A percentile compares a stretch with the other conserved stretches of the same genome.
Evolutionary conservation across 208 protist genomes (phyloP).

Genomic region (Trypanosoma lewisi): DNA sequence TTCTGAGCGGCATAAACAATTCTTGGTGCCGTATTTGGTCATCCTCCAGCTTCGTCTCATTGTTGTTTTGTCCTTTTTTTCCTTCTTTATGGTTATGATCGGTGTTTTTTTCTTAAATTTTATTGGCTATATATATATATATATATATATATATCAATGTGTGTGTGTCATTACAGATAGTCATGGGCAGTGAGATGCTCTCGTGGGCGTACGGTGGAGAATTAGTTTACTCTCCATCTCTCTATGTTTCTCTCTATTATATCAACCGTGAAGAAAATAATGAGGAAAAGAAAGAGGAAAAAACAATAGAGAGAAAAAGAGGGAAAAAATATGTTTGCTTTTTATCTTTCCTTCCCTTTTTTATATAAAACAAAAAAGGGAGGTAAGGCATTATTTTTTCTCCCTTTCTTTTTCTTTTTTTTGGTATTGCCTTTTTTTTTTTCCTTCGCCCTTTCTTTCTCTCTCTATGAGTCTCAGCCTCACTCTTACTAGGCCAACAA

Average conservation of each 20-base stretch:
- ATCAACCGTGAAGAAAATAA: not conserved
- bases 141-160: no score
- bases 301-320: not conserved
- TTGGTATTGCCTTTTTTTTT: conserved; percentile 10
- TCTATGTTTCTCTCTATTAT: not conserved
- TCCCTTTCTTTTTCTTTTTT: not conserved
- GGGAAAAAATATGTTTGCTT: not conserved
- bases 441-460: not conserved
- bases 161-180: not conserved
- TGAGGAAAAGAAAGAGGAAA: not conserved
- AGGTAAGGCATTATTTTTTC: not conserved
- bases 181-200: not conserved
- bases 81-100: conserved; percentile 2
- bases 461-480: no score
- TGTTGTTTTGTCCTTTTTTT: no score
- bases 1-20: no score
- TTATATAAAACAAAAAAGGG: no score
- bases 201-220: no score
- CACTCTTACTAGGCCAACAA: no score
- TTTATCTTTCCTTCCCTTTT: no score
- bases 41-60: no score
- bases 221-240: no score
- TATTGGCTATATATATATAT: conserved; percentile 9
- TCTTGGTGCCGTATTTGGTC: no score
- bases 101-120: conserved; percentile 5